A percentile compares a stretch with the other conserved stretches of the same genome.
These are phyloP conservation scores for Saccharomyces hybrid DNA, from an alignment of 1,139 yeast species.

Conservation along the genomic window DNA sequence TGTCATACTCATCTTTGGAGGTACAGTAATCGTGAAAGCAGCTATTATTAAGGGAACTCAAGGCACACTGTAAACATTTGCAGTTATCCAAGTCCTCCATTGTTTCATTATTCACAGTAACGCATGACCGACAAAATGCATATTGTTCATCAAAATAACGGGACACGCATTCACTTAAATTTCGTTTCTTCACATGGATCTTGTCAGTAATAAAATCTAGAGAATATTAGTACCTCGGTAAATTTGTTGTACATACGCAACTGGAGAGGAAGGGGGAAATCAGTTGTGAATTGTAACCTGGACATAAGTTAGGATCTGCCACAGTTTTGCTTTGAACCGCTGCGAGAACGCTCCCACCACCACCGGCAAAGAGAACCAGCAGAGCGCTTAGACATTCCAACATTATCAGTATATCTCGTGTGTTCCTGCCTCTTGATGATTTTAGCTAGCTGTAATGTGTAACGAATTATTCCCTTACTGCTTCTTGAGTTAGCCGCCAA, in stretches of 20 bases:
- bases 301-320: constrained; percentile 6
- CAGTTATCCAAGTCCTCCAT: constrained; percentile 14
- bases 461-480: neutral
- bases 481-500: neutral
- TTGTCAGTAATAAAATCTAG: neutral
- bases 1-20: neutral
- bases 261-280: constrained; percentile 5
- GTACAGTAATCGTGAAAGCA: constrained; percentile 13
- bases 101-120: constrained; percentile 9
- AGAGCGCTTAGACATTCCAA: neutral
- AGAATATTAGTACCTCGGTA: neutral
- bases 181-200: neutral
- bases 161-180: constrained; percentile 11
- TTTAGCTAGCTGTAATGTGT: neutral
- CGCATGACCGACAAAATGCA: constrained; percentile 14
- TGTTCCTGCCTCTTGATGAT: neutral
- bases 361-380: neutral
- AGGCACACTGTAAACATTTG: constrained; percentile 17
- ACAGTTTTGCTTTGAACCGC: neutral
- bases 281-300: constrained; percentile 3
- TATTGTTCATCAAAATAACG: constrained; percentile 9
- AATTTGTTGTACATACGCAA: constrained; percentile 4
- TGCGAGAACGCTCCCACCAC: neutral
- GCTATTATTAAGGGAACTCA: constrained; percentile 8
- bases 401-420: neutral